A percentile compares a stretch with the other conserved stretches of the same genome.
These are phyloP conservation scores for Cornus florida DNA, from an alignment of 148 eudicot genomes.

Conservation along the genomic window DNA sequence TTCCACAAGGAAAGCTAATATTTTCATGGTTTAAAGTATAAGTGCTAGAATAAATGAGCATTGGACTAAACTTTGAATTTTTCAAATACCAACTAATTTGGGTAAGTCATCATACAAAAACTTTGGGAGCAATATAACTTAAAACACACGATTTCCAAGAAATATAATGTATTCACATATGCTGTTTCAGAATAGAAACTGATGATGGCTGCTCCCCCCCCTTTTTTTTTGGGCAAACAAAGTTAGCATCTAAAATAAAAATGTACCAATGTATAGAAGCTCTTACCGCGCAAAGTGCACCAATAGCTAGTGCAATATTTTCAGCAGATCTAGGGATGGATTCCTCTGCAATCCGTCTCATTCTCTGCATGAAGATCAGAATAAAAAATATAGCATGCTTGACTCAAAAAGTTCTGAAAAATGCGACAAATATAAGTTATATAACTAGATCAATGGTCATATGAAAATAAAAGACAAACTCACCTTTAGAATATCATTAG, in stretches of 20 bases:
- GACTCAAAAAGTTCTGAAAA: neutral
- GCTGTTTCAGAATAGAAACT: neutral
- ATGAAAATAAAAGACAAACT: conserved; percentile 11
- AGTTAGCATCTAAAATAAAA: neutral
- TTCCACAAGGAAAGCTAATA: neutral
- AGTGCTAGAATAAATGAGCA: neutral
- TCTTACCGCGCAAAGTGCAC: conserved; percentile 82
- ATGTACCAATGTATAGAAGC: neutral
- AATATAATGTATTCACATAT: neutral
- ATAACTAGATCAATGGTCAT: neutral
- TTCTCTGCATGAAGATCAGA: conserved; percentile 39
- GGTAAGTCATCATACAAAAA: neutral
- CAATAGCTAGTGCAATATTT: conserved; percentile 81
- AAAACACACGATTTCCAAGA: neutral
- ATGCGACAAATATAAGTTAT: neutral
- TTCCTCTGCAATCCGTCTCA: conserved; percentile 65
- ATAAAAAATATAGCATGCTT: neutral
- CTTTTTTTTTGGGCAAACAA: too few relatives aligned
- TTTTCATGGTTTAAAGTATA: neutral
- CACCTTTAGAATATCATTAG: conserved; percentile 76
- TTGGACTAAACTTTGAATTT: neutral
- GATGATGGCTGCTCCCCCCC: neutral
- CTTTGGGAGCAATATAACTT: neutral
- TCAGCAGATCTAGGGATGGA: conserved; percentile 90
- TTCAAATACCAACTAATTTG: too few relatives aligned